These are phyloP conservation scores for Plantago lanceolata DNA, from an alignment of 305 asterid genomes.

Conservation along the genomic window DNA sequence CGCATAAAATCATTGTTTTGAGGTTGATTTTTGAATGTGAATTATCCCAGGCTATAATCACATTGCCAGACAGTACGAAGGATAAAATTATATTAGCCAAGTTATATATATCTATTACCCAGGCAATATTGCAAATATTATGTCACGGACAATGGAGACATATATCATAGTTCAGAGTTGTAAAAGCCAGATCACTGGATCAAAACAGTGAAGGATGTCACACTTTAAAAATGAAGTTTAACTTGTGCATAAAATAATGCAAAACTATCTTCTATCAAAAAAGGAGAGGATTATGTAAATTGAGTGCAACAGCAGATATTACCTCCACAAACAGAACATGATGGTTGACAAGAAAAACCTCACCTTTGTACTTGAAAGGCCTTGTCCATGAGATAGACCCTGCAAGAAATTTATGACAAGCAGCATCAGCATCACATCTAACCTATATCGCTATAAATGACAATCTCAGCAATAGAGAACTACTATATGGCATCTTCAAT, in stretches of 20 bases:
- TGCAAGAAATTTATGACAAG: slow-evolving; percentile 35
- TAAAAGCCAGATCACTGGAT: neutral
- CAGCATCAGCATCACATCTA: slow-evolving; percentile 18
- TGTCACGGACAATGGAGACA: neutral
- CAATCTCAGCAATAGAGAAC: neutral
- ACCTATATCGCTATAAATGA: slow-evolving; percentile 6
- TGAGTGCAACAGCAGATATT: neutral
- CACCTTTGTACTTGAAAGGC: slow-evolving; percentile 61
- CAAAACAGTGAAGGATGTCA: neutral
- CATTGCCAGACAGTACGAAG: neutral
- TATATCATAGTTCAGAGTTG: neutral
- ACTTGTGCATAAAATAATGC: neutral
- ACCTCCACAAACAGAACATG: neutral
- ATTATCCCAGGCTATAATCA: neutral
- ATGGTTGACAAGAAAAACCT: slow-evolving; percentile 17
- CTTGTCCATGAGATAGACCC: slow-evolving; percentile 60
- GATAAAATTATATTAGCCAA: neutral
- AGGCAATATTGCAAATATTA: too few species aligned
- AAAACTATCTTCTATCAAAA: neutral
- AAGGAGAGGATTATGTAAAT: neutral
- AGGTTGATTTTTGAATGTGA: neutral
- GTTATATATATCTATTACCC: neutral
- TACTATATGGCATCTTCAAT: neutral
- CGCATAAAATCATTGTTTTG: too few species aligned
- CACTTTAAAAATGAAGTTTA: neutral